Percentiles rank a stretch among this genome's conserved stretches.
phyloP scores from a whole-genome alignment of 1,139 yeast species.

The Zygotorulaspora mrakii region DNA sequence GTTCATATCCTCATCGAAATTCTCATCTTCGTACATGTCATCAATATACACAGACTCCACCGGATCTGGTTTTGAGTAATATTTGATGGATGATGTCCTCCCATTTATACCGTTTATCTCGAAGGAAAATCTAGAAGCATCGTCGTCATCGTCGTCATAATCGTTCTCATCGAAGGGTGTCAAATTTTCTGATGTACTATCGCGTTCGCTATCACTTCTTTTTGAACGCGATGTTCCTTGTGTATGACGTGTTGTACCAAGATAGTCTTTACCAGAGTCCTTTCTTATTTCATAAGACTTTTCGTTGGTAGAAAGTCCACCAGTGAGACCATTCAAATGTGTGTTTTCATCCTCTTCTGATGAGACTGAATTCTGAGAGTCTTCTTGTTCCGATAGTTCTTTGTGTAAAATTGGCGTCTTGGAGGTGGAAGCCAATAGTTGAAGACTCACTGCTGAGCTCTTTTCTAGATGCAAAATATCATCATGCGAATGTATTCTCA shows the following conservation, averaged over 20 bases:
- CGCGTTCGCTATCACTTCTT: constrained; percentile 6
- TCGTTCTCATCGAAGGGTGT: constrained; percentile 13
- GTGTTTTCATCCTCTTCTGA: neutral
- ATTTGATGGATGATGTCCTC: constrained; percentile 58
- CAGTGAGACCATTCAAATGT: neutral
- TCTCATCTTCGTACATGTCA: constrained; percentile 48
- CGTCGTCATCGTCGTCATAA: constrained; percentile 25
- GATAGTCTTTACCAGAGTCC: too few species aligned
- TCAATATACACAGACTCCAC: constrained; percentile 37
- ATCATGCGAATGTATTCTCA: constrained; percentile 32
- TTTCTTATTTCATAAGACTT: too few species aligned
- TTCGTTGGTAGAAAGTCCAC: neutral
- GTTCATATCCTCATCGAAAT: constrained; percentile 50
- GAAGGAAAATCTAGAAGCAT: constrained; percentile 55
- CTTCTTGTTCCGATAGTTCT: constrained; percentile 2
- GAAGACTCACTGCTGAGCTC: constrained; percentile 11
- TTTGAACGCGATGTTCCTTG: neutral
- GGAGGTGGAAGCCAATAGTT: constrained; percentile 13
- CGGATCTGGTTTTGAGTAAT: constrained; percentile 42
- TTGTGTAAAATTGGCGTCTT: constrained; percentile 7
- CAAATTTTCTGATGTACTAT: constrained; percentile 10
- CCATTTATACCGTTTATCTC: constrained; percentile 53
- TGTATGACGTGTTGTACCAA: too few species aligned
- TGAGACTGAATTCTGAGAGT: neutral
- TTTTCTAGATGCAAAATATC: constrained; percentile 25